These are phyloP conservation scores for Saksenaea vasiformis DNA, from an alignment of 371 early-diverging fungal species.

Conservation along the genomic window DNA sequence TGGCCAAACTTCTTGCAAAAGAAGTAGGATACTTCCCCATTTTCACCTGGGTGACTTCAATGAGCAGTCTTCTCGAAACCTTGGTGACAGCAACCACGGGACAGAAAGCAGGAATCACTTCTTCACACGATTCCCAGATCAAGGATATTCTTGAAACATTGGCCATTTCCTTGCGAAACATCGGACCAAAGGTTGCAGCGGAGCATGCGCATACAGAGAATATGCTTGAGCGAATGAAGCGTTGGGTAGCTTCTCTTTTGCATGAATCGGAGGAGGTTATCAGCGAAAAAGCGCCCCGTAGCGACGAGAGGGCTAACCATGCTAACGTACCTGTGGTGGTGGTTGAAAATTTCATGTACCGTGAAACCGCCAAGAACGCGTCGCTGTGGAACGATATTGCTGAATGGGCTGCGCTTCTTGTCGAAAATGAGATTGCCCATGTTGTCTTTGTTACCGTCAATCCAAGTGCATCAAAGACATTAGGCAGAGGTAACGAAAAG, in stretches of 20 bases:
- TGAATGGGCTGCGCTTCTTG: conserved; percentile 76
- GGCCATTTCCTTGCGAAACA: conserved; percentile 56
- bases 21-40: conserved; percentile 84
- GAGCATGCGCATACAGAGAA: conserved; percentile 11
- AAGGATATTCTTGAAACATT: conserved; percentile 63
- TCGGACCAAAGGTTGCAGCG: conserved; percentile 27
- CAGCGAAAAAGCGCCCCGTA: conserved; percentile 18
- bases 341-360: conserved; percentile 82
- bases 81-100: conserved; percentile 85
- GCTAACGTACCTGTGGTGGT: conserved; percentile 83
- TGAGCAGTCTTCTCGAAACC: conserved; percentile 75
- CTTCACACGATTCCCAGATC: conserved; percentile 62
- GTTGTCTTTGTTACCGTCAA: conserved; percentile 88
- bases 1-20: conserved; percentile 66
- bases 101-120: conserved; percentile 74
- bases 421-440: conserved; percentile 83
- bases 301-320: conserved; percentile 21
- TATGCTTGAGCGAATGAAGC: conserved; percentile 8
- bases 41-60: conserved; percentile 75
- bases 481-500: conserved; percentile 61
- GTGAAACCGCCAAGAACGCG: conserved; percentile 61
- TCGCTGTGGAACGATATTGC: conserved; percentile 73
- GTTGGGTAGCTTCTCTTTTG: not conserved
- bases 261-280: conserved; percentile 14
- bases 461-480: conserved; percentile 67